Evolutionary conservation across 495 filamentous ascomycete genomes (phyloP), one percentile per base, ranked within the genome.

Genomic region (Alectoria sarmentosa): DNA sequence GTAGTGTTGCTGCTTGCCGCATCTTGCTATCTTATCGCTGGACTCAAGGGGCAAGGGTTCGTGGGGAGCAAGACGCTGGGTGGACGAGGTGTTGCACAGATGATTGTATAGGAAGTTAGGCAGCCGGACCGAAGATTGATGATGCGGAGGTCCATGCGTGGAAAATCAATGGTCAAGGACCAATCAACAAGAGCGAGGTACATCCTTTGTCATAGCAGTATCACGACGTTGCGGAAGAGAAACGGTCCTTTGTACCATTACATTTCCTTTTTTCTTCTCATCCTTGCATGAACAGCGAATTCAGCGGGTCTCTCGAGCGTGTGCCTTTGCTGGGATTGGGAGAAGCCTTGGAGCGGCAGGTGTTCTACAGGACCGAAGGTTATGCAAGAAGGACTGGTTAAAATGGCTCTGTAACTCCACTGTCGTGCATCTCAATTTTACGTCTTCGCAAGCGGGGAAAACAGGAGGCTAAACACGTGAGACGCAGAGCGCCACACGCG

Each of bases 51-150:
- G 60, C 94, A 99, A 78, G 90, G 88, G 34, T 99, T 99, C 75
- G 84, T 95, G 61, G 89, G 91, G 39, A 97, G 92, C 81, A 98
- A 98, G 86, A 98, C 95, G 28, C 78, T 99, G 64, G 94, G 94
- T 66, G 94, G 94, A 48, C 88, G 90, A 66, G 94, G 95, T 26
- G 86, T 98, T 67, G 93, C 92, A 66, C 93, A 97, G 80, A 97
- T 98, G 95, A 98, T 99, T 78, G 92, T 98, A 73, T 97, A 81
- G 49, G n/a, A 17, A 11, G 21, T 19, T 32, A n/a, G 13, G 32
- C 14, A 19, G 52, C 41, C 7, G 9, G 56, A 38, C 14, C 26
- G 19, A 32, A 34, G 28, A 55, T 55, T 19, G 52, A 32, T 21
- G 28, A 14, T 26, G 30, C 23, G 17, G 52, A 55, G 52, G 30